These are phyloP conservation scores for Aspergillus chevalieri DNA, from an alignment of 2,329 filamentous ascomycete genomes.

Conservation along the genomic window DNA sequence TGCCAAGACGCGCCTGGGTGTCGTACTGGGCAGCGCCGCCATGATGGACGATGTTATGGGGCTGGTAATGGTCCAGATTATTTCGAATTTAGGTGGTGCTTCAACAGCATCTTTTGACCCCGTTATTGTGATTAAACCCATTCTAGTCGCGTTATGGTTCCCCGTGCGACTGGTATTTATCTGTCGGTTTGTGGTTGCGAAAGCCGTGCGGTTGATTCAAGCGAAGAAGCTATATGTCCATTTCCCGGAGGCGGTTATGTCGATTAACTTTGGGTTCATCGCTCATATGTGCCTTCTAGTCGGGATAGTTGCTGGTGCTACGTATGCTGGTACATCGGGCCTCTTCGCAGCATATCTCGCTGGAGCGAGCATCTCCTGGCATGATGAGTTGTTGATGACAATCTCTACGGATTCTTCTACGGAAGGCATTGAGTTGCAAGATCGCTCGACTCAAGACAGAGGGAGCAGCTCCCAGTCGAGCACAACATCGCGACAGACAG, in stretches of 20 bases:
- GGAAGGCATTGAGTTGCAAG: not conserved
- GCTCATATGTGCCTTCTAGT: constrained; percentile 42
- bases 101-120: constrained; percentile 24
- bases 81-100: constrained; percentile 54
- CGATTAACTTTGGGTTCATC: constrained; percentile 28
- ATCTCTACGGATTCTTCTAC: not conserved
- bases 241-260: constrained; percentile 6
- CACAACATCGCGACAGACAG: not conserved
- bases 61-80: constrained; percentile 68
- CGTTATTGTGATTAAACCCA: constrained; percentile 44
- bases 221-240: not conserved
- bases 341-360: constrained; percentile 56
- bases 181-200: constrained; percentile 18
- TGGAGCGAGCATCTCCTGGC: constrained; percentile 47
- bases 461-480: not conserved
- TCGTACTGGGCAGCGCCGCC: constrained; percentile 53
- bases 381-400: constrained; percentile 30
- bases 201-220: constrained; percentile 6
- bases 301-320: constrained; percentile 43
- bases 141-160: constrained; percentile 44
- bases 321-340: constrained; percentile 51
- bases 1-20: constrained; percentile 50
- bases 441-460: not conserved
- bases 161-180: constrained; percentile 18
- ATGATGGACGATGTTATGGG: constrained; percentile 76